Percentiles rank a stretch among this genome's conserved stretches.
Conservation (phyloP, 805 yeast species). For the Brettanomyces nanus region DNA sequence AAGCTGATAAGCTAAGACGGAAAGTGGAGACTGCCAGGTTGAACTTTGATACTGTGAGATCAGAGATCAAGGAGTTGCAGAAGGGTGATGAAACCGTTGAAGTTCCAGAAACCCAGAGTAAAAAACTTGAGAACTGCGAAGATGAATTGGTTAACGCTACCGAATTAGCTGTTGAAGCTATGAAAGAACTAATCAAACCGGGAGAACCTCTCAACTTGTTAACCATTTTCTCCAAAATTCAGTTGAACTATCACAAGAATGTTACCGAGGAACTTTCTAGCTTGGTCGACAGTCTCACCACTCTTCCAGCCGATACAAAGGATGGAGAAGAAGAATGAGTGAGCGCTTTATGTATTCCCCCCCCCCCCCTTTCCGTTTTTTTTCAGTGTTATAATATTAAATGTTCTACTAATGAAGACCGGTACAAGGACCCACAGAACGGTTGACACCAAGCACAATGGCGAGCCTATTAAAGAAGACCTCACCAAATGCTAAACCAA, state of each 20-base stretch:
- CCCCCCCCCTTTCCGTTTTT: not conserved
- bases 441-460: slow-evolving; percentile 30
- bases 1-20: slow-evolving; percentile 52
- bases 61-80: slow-evolving; percentile 38
- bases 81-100: slow-evolving; percentile 30
- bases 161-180: slow-evolving; percentile 67
- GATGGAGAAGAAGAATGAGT: slow-evolving; percentile 6
- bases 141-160: slow-evolving; percentile 78
- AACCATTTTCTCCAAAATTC: slow-evolving; percentile 61
- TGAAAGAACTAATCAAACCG: slow-evolving; percentile 66
- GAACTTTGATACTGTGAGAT: slow-evolving; percentile 61
- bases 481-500: slow-evolving; percentile 66
- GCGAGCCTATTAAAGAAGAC: slow-evolving; percentile 56
- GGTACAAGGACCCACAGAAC: slow-evolving; percentile 24
- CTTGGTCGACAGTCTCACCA: slow-evolving; percentile 36
- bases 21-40: slow-evolving; percentile 63
- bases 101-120: slow-evolving; percentile 42
- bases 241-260: slow-evolving; percentile 52
- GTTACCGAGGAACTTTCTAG: slow-evolving; percentile 40
- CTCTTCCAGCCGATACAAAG: slow-evolving; percentile 37
- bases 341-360: not conserved
- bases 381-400: slow-evolving; percentile 1
- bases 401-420: slow-evolving; percentile 10
- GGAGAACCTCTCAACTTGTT: slow-evolving; percentile 54
- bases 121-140: slow-evolving; percentile 50